Evolutionary conservation across 23 red algal species (phyloP), one percentile per base, ranked within the genome.

Genomic region (Agarophyton chilense): DNA sequence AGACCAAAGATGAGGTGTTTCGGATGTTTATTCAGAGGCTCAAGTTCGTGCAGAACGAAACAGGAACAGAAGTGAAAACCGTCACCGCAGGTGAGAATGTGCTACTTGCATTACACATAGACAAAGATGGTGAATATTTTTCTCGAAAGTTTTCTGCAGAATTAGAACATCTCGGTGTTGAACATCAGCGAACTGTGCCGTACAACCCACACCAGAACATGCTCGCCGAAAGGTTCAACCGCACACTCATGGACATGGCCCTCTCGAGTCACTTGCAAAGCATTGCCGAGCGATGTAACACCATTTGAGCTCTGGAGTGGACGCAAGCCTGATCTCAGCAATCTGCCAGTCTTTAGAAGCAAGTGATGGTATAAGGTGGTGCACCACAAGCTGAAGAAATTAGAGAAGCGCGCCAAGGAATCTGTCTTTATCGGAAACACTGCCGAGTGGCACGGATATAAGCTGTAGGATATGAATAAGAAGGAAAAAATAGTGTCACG

Each of bases 1-100:
- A 83, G 40, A 67, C 55, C 10, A 83, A 83, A 40, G 12, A 67
- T 57, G 55, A 83, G 79, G 79, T 66, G 34, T 50, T 83, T 19
- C 41, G 41, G 28, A 42, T 65, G 60, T 83, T 83, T 32, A 6
- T 66, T 0, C 46, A 83, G 56, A 47, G 55, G 79, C 54, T 66
- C 33, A 66, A 50, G 36, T 67, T 66, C 21, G 79, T 83, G 16
- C 19, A 83, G 25, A 83, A 83, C 33, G 46, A 83, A 31, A 67
- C 13, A 0, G 60, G 79, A 1, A 65, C 17, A 21, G 1, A 52
- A 5, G 52, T 79, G 25, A 54, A 55, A 32, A 77, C 64, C 47
- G 46, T 76, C 14, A 77, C 66, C 17, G 67, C 65, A 2, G 46
- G 32, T 35, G 38, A 77, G 22, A 57, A 33, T 56, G 71, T 76